phyloP scores from a whole-genome alignment of 164 flowering plant species.

The Vitis vinifera region DNA sequence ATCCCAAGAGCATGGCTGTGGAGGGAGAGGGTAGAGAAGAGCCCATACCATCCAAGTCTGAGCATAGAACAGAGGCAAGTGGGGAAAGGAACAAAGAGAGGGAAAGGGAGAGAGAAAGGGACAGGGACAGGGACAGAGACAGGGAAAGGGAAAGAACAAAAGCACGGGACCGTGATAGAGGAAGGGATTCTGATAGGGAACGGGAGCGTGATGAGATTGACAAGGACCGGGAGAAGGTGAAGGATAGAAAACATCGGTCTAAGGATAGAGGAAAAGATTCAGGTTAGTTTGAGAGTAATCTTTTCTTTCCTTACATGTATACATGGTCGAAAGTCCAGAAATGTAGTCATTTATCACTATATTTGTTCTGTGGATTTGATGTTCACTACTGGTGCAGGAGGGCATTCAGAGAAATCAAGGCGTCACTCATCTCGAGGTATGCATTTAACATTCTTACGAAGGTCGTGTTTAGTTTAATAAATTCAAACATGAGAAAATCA shows the following conservation, averaged over 20 bases:
- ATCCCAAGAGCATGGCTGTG: conserved; percentile 32
- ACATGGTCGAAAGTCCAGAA: too few species aligned
- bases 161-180: conserved; percentile 57
- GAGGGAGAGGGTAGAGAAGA: conserved; percentile 62
- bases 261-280: conserved; percentile 64
- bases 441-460: not conserved
- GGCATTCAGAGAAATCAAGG: conserved; percentile 65
- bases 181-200: conserved; percentile 73
- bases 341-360: not conserved
- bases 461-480: not conserved
- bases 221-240: conserved; percentile 59
- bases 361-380: not conserved
- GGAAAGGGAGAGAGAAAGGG: conserved; percentile 24
- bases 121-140: conserved; percentile 32
- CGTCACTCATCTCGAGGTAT: conserved; percentile 82
- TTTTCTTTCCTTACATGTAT: not conserved
- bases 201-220: conserved; percentile 50
- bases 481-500: too few species aligned
- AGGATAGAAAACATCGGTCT: conserved; percentile 66
- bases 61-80: conserved; percentile 42
- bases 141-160: conserved; percentile 22
- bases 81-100: conserved; percentile 56
- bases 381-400: conserved; percentile 34
- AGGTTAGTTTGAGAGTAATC: conserved; percentile 17
- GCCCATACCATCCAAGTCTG: conserved; percentile 34